Evolutionary conservation across 2,329 filamentous ascomycete species (phyloP), one percentile per base, ranked within the genome.

Genomic region (Fusarium sp.): DNA sequence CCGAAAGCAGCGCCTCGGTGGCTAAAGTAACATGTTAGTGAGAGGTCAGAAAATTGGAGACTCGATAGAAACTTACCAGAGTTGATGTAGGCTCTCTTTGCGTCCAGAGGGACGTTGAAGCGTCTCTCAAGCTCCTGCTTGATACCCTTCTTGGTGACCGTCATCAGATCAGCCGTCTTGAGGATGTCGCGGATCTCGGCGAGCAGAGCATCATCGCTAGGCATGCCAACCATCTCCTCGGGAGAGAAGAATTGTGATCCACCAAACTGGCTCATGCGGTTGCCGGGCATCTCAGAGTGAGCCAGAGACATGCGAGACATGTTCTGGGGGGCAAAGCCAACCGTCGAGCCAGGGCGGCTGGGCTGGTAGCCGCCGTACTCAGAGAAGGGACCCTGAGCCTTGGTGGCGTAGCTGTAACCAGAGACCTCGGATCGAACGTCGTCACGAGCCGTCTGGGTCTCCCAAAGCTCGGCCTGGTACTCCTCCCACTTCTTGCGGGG

Each of bases 401-500:
- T 97, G 68, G 96, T 99, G 60, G 89, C 95, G 77, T 98, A 99
- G 60, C 92, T 96, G 83, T 93, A 92, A 62, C 95, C 95, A n/a
- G 93, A 97, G 57, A 95, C 83, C 79, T 97, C 95, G 9, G 93
- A 97, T 65, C 87, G 90, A 23, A 89, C 83, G 77, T 99, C 96
- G 70, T 90, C 88, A 75, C 91, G 90, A n/a, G 92, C 84, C 6
- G 88, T 97, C 81, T 97, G 93, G 1, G 92, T 91, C 77, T 99
- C 96, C 96, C 95, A 99, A 46, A 99, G 89, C 85, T 98, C 96
- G 68, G 91, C 91, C 81, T 99, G 96, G 80, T 98, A 99, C 76
- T 99, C 96, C 80, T 99, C 96, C 96, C 96, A 99, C 85, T 92
- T 96, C 90, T 98, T 99, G 82, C 93, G 92, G 18, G 96, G 96